Evolutionary conservation across 148 eudicot genomes (phyloP).

Genomic region (Camellia lanceoleosa): DNA sequence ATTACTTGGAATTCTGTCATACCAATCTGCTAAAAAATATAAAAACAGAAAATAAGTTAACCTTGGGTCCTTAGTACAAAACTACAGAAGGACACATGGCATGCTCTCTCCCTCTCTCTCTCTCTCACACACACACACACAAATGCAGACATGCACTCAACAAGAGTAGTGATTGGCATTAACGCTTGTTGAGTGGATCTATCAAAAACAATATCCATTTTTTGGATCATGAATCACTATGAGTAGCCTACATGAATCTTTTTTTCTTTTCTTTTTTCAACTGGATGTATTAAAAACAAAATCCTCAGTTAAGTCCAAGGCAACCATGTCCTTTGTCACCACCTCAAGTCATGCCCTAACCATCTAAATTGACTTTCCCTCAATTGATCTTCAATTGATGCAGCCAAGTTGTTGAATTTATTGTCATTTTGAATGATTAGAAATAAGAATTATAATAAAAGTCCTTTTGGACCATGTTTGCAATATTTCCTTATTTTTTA

Average conservation of each 20-base stretch:
- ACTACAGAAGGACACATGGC: not conserved
- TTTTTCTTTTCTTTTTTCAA: not conserved
- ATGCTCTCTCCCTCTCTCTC: not conserved
- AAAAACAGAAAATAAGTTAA: not conserved
- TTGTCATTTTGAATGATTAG: too few species aligned
- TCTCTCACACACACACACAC: not conserved
- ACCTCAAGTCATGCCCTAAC: not conserved
- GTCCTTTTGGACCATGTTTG: too few species aligned
- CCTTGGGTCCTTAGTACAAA: slow-evolving; percentile 13
- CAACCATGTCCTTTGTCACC: not conserved
- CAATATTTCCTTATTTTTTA: too few species aligned
- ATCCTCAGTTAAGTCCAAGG: not conserved
- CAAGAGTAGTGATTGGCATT: not conserved
- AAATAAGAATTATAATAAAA: too few species aligned
- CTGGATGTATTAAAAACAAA: not conserved
- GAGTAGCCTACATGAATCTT: too few species aligned
- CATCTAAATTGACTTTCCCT: too few species aligned
- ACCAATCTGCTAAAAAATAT: slow-evolving; percentile 50
- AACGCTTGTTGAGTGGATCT: not conserved
- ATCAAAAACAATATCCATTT: not conserved
- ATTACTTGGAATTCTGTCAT: slow-evolving; percentile 62
- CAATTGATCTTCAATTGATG: too few species aligned
- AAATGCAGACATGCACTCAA: slow-evolving; percentile 9
- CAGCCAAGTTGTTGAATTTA: too few species aligned
- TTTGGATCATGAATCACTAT: too few species aligned